These are phyloP conservation scores for Centrapalus pauciflorus DNA, from an alignment of 129 eudicot genomes.

Conservation along the genomic window DNA sequence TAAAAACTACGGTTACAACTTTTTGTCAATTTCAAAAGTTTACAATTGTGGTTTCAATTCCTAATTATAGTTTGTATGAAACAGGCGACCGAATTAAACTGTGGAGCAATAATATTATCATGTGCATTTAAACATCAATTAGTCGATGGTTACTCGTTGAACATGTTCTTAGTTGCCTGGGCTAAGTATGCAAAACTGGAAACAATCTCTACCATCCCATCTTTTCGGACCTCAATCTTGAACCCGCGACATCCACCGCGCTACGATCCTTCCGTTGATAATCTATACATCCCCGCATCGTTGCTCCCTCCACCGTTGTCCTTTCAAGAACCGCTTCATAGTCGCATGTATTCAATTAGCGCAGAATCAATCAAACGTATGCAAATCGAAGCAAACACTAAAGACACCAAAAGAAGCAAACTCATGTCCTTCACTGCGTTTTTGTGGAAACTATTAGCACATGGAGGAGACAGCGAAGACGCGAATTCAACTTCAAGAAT, in stretches of 20 bases:
- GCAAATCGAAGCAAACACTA: conserved; percentile 30
- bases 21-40: too few relatives aligned
- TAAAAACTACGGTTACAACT: too few relatives aligned
- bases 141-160: conserved; percentile 42
- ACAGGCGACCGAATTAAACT: conserved; percentile 44
- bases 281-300: conserved; percentile 31
- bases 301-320: conserved; percentile 29
- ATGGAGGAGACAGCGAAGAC: background rate
- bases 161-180: conserved; percentile 51
- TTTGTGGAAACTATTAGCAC: conserved; percentile 40
- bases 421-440: conserved; percentile 41
- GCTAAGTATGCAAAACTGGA: conserved; percentile 32
- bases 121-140: conserved; percentile 45
- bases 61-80: background rate
- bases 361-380: conserved; percentile 26
- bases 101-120: conserved; percentile 43
- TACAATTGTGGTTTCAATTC: too few relatives aligned
- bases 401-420: conserved; percentile 30
- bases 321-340: conserved; percentile 21
- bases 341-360: conserved; percentile 31
- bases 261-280: conserved; percentile 25
- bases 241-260: conserved; percentile 33
- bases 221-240: conserved; percentile 42
- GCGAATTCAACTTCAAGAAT: conserved; percentile 20
- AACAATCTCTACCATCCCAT: conserved; percentile 27